Base-by-base conservation (phyloP, 202 grass and related monocot species). In the Eragrostis tef region DNA sequence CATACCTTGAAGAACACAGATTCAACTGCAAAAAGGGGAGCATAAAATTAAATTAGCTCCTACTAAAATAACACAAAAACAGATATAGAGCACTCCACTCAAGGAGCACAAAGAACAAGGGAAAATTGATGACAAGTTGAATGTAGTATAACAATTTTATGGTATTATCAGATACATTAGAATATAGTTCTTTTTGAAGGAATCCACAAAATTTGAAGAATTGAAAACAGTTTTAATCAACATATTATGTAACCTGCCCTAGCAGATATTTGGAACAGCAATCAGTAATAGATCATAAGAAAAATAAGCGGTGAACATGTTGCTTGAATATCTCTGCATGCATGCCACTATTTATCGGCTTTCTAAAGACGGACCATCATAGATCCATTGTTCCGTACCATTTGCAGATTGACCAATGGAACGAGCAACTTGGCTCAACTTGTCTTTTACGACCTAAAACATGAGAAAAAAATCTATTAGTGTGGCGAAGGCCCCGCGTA, bases 371-470 rank as follows among this genome's bases (percentile, higher is more conserved):
- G 11, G 26, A 11, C 22, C 22, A 61, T 61, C 1, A 14, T 24
- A 61, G 58, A 61, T 14, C 3, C 11, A 61, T 59, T 57, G 26
- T 31, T 68, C 22, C 84, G 56, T 91, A 98, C 96, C 74, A 46
- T 71, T 95, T 81, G 85, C 83, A 88, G 86, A 59, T 73, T 88
- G 88, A 66, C 84, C 81, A 49, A 89, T 90, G 36, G 96, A 93
- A 46, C 96, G 96, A 84, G 90, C 88, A 91, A 94, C 92, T 87
- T 95, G 92, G 70, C 51, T 87, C 79, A 98, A 91, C 67, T 98
- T 98, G 24, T 95, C 96, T 81, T 91, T 93, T 70, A 95, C 77
- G 79, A 53, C 84, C 96, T 98, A 89, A 71, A 85, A 42, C 39
- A 81, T 81, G 45, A 64, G 73, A 88, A 83, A 6, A 49, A 66